Evolutionary conservation across 2,329 filamentous ascomycete genomes (phyloP).

Genomic region (Didymella sp.): DNA sequence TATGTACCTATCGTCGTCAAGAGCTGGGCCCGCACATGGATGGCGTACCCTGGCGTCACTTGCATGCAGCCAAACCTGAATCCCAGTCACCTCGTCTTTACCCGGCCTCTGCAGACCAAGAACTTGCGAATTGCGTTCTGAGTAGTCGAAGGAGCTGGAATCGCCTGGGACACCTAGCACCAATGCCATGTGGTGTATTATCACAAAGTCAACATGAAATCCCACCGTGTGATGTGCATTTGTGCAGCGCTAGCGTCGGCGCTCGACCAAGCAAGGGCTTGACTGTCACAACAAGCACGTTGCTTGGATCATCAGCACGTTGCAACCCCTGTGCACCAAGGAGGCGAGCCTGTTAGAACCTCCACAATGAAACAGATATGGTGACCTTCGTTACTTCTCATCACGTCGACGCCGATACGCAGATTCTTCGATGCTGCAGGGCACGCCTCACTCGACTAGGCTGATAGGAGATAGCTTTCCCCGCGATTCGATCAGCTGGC

Average conservation of each 20-base stretch:
- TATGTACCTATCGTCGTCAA: conserved; percentile 35
- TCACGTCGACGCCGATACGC: not conserved
- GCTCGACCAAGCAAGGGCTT: not conserved
- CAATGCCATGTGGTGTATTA: conserved; percentile 27
- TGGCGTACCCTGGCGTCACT: conserved; percentile 34
- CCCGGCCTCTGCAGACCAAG: conserved; percentile 5
- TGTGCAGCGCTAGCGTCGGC: conserved; percentile 9
- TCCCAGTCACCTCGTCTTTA: conserved; percentile 8
- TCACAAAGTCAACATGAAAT: not conserved
- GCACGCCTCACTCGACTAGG: conserved; percentile 4
- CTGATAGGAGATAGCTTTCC: conserved; percentile 13
- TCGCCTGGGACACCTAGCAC: conserved; percentile 7
- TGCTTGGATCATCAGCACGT: conserved; percentile 1
- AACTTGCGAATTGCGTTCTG: not conserved
- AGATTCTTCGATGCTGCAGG: conserved; percentile 16
- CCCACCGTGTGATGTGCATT: conserved; percentile 7
- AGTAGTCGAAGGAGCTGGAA: not conserved
- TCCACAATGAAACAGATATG: not conserved
- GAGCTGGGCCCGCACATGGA: conserved; percentile 41
- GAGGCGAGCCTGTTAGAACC: not conserved
- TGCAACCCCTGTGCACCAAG: not conserved
- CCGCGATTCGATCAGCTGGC: conserved; percentile 13
- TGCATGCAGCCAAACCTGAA: conserved; percentile 35
- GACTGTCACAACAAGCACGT: conserved; percentile 14
- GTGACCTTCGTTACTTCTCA: not conserved